These are phyloP conservation scores for Fraxinus nigra DNA, from an alignment of 305 asterid genomes.

Conservation along the genomic window DNA sequence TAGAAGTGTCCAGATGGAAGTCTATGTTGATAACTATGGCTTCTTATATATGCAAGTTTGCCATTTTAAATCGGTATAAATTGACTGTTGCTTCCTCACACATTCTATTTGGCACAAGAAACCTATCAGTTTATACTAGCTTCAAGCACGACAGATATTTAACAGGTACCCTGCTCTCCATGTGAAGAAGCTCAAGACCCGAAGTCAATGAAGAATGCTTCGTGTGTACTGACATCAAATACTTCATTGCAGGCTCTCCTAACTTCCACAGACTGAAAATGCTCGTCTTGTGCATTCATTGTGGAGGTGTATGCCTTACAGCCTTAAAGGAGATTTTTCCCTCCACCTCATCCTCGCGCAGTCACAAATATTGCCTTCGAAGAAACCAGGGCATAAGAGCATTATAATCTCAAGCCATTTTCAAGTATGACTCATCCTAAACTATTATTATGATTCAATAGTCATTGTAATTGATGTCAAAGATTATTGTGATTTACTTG, in stretches of 20 bases:
- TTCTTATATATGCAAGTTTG: neutral
- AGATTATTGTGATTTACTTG: neutral
- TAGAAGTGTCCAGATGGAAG: neutral
- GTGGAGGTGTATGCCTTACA: neutral
- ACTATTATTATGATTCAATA: neutral
- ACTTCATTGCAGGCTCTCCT: neutral
- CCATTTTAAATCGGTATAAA: neutral
- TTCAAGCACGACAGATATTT: neutral
- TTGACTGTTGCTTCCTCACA: neutral
- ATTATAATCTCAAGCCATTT: neutral
- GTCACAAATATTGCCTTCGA: neutral
- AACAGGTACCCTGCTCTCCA: neutral
- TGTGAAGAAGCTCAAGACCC: neutral
- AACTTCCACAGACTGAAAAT: neutral
- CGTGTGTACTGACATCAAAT: neutral
- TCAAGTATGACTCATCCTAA: neutral
- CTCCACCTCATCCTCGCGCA: neutral
- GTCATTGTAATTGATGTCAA: neutral
- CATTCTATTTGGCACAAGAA: neutral
- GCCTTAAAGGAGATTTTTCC: neutral
- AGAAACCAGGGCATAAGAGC: neutral
- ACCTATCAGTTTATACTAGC: neutral
- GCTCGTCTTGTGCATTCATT: neutral
- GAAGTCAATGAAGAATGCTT: neutral
- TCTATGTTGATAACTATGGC: neutral